Base-by-base conservation (phyloP, 106 monocot species). In the Gastrodia elata region DNA sequence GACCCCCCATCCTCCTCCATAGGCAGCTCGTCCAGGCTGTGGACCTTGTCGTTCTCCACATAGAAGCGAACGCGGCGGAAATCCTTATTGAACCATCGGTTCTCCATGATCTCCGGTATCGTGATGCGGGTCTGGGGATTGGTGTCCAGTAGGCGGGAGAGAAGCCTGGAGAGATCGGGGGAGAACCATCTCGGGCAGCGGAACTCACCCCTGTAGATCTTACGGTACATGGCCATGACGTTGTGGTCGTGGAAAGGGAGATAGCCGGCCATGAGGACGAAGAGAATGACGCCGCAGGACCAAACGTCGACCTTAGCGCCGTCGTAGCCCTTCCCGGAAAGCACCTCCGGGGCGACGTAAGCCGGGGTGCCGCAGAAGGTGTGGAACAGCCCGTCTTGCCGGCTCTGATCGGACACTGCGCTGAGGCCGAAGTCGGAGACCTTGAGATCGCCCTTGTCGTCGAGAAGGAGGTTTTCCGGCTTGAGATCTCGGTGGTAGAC, bases 391-490 rank as follows among this genome's bases (percentile, higher is more conserved):
- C 83, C 83, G 33, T 83, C 83, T 18, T 72, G 44, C 44, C 48
- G 72, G 26, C 32, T 28, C 72, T 49, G 46, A 1, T 72, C 72
- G 34, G 72, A 72, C 16, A 72, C 72, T 15, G 72, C 72, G 72
- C 72, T 72, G 49, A 72, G 72, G 38, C 83, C 83, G 26, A 72
- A 83, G 39, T 83, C 83, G 24, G 83, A 79, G 28, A 83, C 83
- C 72, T 83, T 83, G 42, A 83, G 79, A 28, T 83, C 73, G 0
- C 83, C 79, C 22, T 48, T 49, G 3, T 87, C 90, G 75, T 87
- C 87, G 32, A 90, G 77, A 35, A 91, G 79, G 20, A 91, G 81
- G 76, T 93, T 93, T 79, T 93, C 92, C 36, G 89, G 92, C 72
- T 93, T 89, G 77, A 93, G 92, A 64, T 93, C 92, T 8, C 92